Conservation (phyloP, 257 asterid species). For the Mitragyna speciosa region DNA sequence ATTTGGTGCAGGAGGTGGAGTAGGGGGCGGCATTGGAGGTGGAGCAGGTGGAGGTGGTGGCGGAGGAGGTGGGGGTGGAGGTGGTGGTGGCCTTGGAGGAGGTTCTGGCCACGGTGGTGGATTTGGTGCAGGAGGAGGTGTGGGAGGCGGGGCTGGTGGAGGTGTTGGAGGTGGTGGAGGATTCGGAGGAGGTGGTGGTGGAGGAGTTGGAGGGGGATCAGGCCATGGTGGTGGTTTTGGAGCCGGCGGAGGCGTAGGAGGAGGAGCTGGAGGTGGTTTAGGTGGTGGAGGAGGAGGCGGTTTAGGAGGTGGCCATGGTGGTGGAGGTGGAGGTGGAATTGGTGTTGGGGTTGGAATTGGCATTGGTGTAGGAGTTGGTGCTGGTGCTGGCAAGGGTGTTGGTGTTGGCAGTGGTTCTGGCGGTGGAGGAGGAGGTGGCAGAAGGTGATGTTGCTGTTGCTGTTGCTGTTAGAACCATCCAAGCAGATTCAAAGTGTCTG, state of each 20-base stretch:
- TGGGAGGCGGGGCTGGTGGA: conserved; percentile 2
- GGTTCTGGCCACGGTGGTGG: conserved; percentile 7
- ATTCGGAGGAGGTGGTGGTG: conserved; percentile 15
- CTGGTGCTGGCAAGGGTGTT: background rate
- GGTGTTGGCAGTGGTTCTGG: conserved; percentile 21
- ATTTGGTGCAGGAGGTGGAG: conserved; percentile 27
- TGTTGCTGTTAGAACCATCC: background rate
- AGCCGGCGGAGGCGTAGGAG: conserved; percentile 12
- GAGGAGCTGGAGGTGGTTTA: background rate
- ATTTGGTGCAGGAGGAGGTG: background rate
- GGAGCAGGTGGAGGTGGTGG: conserved; percentile 24
- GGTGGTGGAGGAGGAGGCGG: conserved; percentile 1
- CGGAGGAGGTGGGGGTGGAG: conserved; percentile 14
- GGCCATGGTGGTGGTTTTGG: conserved; percentile 27
- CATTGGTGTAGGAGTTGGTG: conserved; percentile 16
- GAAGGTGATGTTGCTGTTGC: background rate
- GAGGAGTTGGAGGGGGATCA: conserved; percentile 18
- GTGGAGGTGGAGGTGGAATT: background rate
- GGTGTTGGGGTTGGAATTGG: conserved; percentile 19
- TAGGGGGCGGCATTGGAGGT: conserved; percentile 23
- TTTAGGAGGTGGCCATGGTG: background rate
- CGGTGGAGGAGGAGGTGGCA: conserved; percentile 14
- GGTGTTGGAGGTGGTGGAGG: conserved; percentile 11
- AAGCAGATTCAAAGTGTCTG: background rate
- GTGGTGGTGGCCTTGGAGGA: conserved; percentile 14